Evolutionary conservation across 2,329 filamentous ascomycete species (phyloP).

Genomic region (Trichoderma cornu-damae): DNA sequence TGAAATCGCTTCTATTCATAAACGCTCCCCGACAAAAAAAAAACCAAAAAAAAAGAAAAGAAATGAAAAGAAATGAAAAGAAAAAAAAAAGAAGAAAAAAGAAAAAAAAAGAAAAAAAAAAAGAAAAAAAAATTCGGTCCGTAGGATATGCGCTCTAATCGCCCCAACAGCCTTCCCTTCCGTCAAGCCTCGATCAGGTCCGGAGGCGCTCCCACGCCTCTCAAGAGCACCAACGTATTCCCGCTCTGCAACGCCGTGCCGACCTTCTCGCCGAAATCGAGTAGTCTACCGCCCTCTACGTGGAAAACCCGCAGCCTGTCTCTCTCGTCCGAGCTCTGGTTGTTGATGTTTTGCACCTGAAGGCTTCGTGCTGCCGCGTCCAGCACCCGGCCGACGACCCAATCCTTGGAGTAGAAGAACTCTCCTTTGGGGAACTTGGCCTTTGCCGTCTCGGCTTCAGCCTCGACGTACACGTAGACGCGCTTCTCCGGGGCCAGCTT

Average conservation of each 20-base stretch:
- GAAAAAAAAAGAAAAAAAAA: too few relatives aligned
- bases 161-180: not conserved
- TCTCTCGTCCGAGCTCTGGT: constrained; percentile 67
- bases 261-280: constrained; percentile 86
- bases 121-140: too few relatives aligned
- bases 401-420: constrained; percentile 77
- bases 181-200: constrained; percentile 56
- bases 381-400: constrained; percentile 80
- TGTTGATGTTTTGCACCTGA: constrained; percentile 80
- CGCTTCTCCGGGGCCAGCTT: constrained; percentile 76
- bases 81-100: too few relatives aligned
- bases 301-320: constrained; percentile 85
- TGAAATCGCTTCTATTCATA: not conserved
- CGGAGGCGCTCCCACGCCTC: constrained; percentile 76
- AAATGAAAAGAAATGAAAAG: too few relatives aligned
- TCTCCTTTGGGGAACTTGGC: constrained; percentile 77
- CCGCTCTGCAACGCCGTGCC: constrained; percentile 69
- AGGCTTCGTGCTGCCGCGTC: constrained; percentile 72
- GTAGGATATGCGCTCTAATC: not conserved
- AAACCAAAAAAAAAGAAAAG: too few relatives aligned
- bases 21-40: not conserved
- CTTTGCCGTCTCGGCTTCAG: constrained; percentile 77
- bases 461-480: constrained; percentile 87
- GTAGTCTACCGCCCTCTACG: constrained; percentile 77
- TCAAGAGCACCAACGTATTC: constrained; percentile 82